Conservation (phyloP, 257 asterid genomes). For the Pogostemon cablin region DNA sequence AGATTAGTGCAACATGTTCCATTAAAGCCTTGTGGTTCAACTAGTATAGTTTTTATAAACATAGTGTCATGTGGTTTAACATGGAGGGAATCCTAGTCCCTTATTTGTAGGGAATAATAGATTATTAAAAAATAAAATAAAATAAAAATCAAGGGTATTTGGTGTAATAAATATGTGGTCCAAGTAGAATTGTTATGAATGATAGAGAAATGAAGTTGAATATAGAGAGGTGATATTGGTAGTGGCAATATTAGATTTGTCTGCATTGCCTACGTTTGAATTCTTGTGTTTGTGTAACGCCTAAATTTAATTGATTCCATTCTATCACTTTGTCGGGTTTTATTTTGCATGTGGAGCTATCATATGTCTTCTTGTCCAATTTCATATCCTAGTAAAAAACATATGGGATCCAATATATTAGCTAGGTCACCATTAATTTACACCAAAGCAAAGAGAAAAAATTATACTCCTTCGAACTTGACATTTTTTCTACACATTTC, state of each 20-base stretch:
- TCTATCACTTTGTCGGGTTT: background rate
- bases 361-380: background rate
- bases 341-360: background rate
- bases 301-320: constrained; percentile 22
- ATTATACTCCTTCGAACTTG: no score
- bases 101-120: no score
- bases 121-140: background rate
- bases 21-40: no score
- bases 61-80: no score
- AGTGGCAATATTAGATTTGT: constrained; percentile 28
- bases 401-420: background rate
- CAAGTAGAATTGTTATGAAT: constrained; percentile 31
- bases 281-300: constrained; percentile 27
- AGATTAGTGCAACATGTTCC: no score
- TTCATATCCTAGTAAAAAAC: background rate
- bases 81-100: no score
- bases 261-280: constrained; percentile 28
- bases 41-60: no score
- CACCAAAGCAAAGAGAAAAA: no score
- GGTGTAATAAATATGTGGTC: constrained; percentile 45
- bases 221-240: constrained; percentile 25
- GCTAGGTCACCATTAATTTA: background rate
- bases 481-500: no score
- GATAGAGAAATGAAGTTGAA: constrained; percentile 25
- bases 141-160: background rate